These are phyloP conservation scores for Aspergillus candidus DNA, from an alignment of 2,329 filamentous ascomycete genomes.

Conservation along the genomic window DNA sequence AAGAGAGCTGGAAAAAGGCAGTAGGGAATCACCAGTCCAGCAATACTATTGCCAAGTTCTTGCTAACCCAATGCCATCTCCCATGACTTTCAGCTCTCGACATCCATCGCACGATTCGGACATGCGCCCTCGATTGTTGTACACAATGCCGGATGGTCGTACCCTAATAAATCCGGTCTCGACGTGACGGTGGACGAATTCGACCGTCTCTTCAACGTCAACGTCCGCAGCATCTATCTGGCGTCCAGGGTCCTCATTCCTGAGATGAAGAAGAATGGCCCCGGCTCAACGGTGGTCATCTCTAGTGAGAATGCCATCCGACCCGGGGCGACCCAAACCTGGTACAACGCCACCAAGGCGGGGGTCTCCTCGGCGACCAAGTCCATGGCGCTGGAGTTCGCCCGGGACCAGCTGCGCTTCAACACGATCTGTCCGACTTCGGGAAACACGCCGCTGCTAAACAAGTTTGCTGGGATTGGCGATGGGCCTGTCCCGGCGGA, in stretches of 20 bases:
- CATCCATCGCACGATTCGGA: neutral
- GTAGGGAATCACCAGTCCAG: no score
- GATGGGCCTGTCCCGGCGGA: slow-evolving; percentile 10
- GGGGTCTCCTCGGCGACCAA: slow-evolving; percentile 4
- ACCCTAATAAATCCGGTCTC: slow-evolving; percentile 10
- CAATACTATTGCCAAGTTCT: no score
- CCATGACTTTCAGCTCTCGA: no score
- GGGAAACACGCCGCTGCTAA: slow-evolving; percentile 1
- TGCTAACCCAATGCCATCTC: no score
- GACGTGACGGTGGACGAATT: slow-evolving; percentile 9
- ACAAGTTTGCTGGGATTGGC: slow-evolving; percentile 8
- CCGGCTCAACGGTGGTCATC: slow-evolving; percentile 2
- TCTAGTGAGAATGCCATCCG: slow-evolving; percentile 5
- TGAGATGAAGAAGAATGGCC: slow-evolving; percentile 4
- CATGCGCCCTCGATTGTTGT: slow-evolving; percentile 8
- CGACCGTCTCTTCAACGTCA: slow-evolving; percentile 10
- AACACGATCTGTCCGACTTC: slow-evolving; percentile 4
- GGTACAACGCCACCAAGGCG: slow-evolving; percentile 6
- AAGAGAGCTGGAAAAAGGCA: no score
- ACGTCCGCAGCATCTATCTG: slow-evolving; percentile 6
- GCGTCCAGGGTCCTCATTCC: slow-evolving; percentile 3
- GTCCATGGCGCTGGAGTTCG: slow-evolving; percentile 3
- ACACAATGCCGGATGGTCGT: slow-evolving; percentile 11
- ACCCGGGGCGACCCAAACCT: slow-evolving; percentile 2
- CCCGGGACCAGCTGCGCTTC: slow-evolving; percentile 1